Conservation (phyloP, 768 basidiomycete species). For the Phaeotremella fagi region DNA sequence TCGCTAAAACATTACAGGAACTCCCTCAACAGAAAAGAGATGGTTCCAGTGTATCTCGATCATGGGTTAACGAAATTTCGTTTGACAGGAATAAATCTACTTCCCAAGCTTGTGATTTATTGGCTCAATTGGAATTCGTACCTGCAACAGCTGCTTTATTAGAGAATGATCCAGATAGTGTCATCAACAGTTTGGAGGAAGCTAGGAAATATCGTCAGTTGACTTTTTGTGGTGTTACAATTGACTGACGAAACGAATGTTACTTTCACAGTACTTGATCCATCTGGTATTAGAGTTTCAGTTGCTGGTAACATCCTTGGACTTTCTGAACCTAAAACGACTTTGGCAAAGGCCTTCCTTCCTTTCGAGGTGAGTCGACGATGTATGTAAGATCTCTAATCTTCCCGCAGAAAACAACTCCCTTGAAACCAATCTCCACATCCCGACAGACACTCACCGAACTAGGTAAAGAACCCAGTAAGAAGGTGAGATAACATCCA, state of each 20-base stretch:
- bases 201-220: constrained; percentile 64
- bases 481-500: constrained; percentile 56
- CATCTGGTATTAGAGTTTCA: constrained; percentile 77
- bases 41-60: constrained; percentile 70
- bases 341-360: constrained; percentile 69
- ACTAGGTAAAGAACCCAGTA: constrained; percentile 66
- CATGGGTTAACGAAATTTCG: constrained; percentile 63
- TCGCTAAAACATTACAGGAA: constrained; percentile 83
- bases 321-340: constrained; percentile 65
- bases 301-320: constrained; percentile 79
- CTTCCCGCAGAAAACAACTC: constrained; percentile 37
- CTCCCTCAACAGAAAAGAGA: constrained; percentile 88
- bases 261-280: constrained; percentile 63
- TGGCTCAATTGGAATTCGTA: constrained; percentile 72
- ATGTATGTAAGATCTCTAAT: too few species aligned
- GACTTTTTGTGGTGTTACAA: background rate
- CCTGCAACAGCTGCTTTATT: constrained; percentile 68
- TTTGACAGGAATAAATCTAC: constrained; percentile 65
- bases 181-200: constrained; percentile 69
- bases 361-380: constrained; percentile 56
- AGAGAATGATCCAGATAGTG: constrained; percentile 65
- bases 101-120: constrained; percentile 61
- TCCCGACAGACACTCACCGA: constrained; percentile 66
- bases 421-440: constrained; percentile 64
- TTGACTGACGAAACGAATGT: background rate